Base-by-base conservation (phyloP, 164 flowering plant species). In the Magnolia sinica region DNA sequence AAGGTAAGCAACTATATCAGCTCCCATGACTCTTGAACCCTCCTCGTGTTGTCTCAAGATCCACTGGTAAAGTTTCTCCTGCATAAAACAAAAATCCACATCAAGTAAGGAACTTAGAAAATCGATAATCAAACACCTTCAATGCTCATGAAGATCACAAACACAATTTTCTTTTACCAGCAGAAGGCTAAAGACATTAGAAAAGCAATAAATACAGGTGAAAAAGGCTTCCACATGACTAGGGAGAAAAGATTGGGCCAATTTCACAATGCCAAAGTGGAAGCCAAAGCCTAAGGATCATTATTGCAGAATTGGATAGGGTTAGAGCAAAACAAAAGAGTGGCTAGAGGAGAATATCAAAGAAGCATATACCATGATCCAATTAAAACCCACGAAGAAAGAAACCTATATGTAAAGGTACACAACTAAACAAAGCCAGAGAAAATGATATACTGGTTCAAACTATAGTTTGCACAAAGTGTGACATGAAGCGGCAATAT, bases 51-150 rank as follows among this genome's bases (percentile, higher is more conserved):
- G 96, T 76, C 91, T 87, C 87, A 82, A 82, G 50, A 92, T 88
- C 97, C 96, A 94, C 18, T 89, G 92, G 75, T 91, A 91, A 18
- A 94, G 91, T 79, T 94, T 94, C 73, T 94, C 98, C 98, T 92
- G 84, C 65, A 84, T 16, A 66, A 2, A 73, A 6, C 73, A 67
- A 67, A 64, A 11, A 68, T 11, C 18, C 71, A 29, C 16, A 68
- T 14, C 71, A 68, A 27, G 29, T 27, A 27, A 27, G n/a, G 18
- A 55, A 55, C 61, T 55, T 55, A 2, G 18, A 55, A 55, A 55
- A 10, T 55, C 18, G 2, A 10, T 55, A 55, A 55, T 10, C 61
- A 55, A 10, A 55, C 18, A 55, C 61, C 18, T 10, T 16, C 61
- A 55, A 55, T 55, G 61, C 18, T 16, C 18, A 55, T 16, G 18